Evolutionary conservation across 306 rosid species (phyloP), one percentile per base, ranked within the genome.

Genomic region (Purshia tridentata): DNA sequence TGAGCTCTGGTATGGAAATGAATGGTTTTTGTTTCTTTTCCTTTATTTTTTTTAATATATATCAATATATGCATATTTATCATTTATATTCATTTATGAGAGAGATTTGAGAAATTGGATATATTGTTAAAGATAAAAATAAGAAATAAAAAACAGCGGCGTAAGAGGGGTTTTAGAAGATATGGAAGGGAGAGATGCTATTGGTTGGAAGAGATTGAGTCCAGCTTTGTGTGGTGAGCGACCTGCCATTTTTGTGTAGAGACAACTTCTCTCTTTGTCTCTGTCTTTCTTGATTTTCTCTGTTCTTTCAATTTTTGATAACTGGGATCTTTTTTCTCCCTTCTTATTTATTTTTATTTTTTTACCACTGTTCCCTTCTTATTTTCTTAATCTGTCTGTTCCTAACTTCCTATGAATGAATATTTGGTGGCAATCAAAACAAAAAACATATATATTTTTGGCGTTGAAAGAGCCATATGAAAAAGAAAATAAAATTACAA

Each of bases 201-300:
- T 91, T 94, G 96, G 96, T 41, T 81, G 84, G 66, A 85, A 69
- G 62, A 81, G 98, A 91, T 91, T 76, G 84, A 85, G 80, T 81
- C 87, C 85, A 13, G 49, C 59, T 59, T 81, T 77, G 84, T 35
- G 96, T 89, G 96, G 97, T 80, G 46, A 72, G 55, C 48, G 79
- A 52, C 49, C 69, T 42, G 67, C 68, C 80, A 69, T 22, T 54
- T 16, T 2, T 48, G 6, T 55, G 48, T 29, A 16, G 1, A 23
- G 16, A 67, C 76, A 76, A 41, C 10, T 52, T 52, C 58, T 53
- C 11, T 22, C 6, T n/a, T 20, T 52, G 48, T 5, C 37, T 0
- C 7, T 9, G 15, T 44, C 37, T 15, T 12, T 39, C 11, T 20
- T 40, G 0, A 4, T 51, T 70, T 16, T 12, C n/a, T 53, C 16